Base-by-base conservation (phyloP, 1,139 yeast species). In the Casaregolazyma suthepensis region DNA sequence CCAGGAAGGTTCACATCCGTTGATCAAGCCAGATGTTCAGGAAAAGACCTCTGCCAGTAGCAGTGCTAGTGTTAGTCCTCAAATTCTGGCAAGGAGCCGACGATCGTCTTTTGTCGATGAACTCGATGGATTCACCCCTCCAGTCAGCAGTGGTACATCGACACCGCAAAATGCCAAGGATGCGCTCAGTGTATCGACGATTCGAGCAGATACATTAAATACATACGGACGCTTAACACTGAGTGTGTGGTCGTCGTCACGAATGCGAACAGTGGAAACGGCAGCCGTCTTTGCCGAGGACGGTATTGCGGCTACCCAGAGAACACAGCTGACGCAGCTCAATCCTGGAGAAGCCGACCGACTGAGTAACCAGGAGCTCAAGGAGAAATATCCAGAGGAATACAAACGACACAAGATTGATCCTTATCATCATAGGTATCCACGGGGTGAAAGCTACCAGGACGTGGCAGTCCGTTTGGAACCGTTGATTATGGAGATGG, bases 381-480 rank as follows among this genome's bases (percentile, higher is more conserved):
- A 75, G 57, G 66, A 69, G 46, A 72, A 75, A 59, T 88, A 74
- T 64, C 95, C 96, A 0, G 77, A 74, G 1, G 97, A 90, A 61
- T 87, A 78, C 65, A 77, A 75, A 55, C 83, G 80, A 62, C 87
- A 82, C 65, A 57, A 72, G 53, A 73, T 75, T 57, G 97, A 91
- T 67, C 96, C 96, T 1, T 94, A 93, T 66, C 97, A 93, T 68
- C 93, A 87, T 68, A 77, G 99, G 56, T 93, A 82, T 67, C 89
- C 96, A 6, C 77, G 98, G 53, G 89, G 96, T 0, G 99, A 93
- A 70, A 87, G 95, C 54, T 93, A 90, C 67, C 99, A 93, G 69
- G 99, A 93, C 69, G 77, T 94, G 55, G 98, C 99, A 0, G 86
- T 93, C 46, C 83, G 96, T 61, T 81, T 94, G 71, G 99, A 94